These are phyloP conservation scores for Eucalyptus globulus DNA, from an alignment of 345 rosid genomes.

Conservation along the genomic window DNA sequence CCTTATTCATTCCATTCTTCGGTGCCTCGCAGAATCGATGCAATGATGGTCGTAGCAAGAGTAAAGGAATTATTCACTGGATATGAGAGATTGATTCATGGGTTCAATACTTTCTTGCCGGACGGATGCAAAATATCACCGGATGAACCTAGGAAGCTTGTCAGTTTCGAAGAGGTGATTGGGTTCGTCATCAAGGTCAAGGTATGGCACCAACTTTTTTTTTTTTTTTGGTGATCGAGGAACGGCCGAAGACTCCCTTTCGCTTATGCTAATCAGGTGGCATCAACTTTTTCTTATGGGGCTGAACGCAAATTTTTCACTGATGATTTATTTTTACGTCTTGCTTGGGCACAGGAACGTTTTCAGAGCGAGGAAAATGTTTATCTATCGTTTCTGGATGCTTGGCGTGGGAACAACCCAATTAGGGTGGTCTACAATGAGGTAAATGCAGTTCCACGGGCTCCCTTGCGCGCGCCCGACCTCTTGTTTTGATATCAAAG, in stretches of 20 bases:
- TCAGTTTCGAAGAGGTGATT: no score
- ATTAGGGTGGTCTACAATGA: background rate
- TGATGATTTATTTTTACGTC: background rate
- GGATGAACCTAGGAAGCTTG: constrained; percentile 42
- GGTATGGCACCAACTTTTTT: no score
- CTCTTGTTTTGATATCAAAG: background rate
- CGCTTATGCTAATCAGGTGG: no score
- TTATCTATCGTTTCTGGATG: constrained; percentile 20
- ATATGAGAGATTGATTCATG: constrained; percentile 66
- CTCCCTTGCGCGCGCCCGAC: background rate
- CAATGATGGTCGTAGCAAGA: constrained; percentile 73
- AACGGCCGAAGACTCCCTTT: no score
- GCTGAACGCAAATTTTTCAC: background rate
- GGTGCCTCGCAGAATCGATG: background rate
- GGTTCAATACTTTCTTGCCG: constrained; percentile 89
- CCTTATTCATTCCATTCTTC: background rate
- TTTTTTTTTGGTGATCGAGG: background rate
- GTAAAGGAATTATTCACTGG: constrained; percentile 85
- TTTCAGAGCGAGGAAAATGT: constrained; percentile 22
- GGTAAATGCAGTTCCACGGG: background rate
- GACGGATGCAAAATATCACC: constrained; percentile 72
- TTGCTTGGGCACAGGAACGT: constrained; percentile 6
- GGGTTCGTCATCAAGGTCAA: no score
- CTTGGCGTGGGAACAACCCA: constrained; percentile 4
- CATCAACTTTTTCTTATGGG: background rate